Evolutionary conservation across 768 basidiomycete species (phyloP), one percentile per base, ranked within the genome.

Genomic region (Russula vinacea): DNA sequence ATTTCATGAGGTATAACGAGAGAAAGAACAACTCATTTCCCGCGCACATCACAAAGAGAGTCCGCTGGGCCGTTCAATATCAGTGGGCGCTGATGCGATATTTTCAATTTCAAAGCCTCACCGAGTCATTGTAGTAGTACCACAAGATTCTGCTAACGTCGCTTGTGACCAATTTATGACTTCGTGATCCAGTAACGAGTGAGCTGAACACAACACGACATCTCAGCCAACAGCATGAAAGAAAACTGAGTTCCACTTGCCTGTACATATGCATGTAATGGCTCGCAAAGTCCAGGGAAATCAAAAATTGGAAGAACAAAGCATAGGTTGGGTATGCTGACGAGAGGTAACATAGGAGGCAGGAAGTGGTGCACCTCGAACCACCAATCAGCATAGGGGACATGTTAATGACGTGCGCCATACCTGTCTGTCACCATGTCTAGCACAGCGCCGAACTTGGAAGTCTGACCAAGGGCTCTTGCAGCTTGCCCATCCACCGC

Each of bases 191-290:
- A 24, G 95, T 97, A 22, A 90, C 84, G n/a, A 99, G 83, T 37
- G 96, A 96, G 71, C 96, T 99, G 62, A 29, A 60, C 44, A 24
- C 19, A 51, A n/a, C 33, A 54, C 55, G 29, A 50, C 70, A 63
- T 52, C 61, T 62, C 67, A 45, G 17, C 22, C 40, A 49, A 35
- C 2, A 16, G 3, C 3, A 35, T 14, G 32, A 42, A 13, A 35
- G 32, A 24, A 8, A 29, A 44, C 19, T 49, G 16, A 49, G 16
- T 52, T 17, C 59, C 5, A 42, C 82, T 58, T 70, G 95, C 96
- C 96, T 97, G 76, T 98, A 97, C 97, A 98, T 99, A 75, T 98
- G 97, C 86, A 98, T 98, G 77, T 98, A 98, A 76, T 98, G 97
- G 69, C 93, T 96, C 70, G 90, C 89, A 74, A 99, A 99, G 75